Evolutionary conservation across 2,329 filamentous ascomycete genomes (phyloP), one percentile per base, ranked within the genome.

Genomic region (Apiospora pterosperma): DNA sequence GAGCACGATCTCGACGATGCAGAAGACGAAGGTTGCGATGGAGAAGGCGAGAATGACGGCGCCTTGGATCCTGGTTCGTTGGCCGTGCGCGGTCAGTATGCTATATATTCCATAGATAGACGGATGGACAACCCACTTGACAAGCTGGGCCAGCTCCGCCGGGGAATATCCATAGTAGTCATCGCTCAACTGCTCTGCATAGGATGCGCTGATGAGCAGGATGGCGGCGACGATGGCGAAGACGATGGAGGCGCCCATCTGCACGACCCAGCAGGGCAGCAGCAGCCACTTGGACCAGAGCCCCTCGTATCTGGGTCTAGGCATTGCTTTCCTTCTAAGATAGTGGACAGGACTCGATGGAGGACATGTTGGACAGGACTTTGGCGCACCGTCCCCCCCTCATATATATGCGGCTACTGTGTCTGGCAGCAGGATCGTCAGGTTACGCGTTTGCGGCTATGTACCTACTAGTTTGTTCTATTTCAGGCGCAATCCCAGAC

Each of bases 251-350:
- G 34, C 23, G 21, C 69, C 28, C 11, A 67, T 63, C 36, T 71
- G 66, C 5, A 71, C 31, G 25, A 69, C 62, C 69, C 68, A 71
- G 63, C 23, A 52, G 11, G 67, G 68, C 12, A 70, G 55, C 12
- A 69, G 55, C n/a, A 70, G 59, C 34, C 66, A 66, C 63, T 69
- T 69, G 36, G 64, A 66, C 67, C 68, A 71, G 59, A 69, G 59
- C 5, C 64, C 67, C 16, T 66, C 62, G 64, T 63, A 67, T 34
- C 28, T 55, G 8, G 48, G 19, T n/a, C 28, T 34, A 31, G 48
- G 16, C 48, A 55, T 55, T 12, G 28, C n/a, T 31, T 11, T 12
- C 14, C 11, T 19, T n/a, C 8, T 21, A n/a, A n/a, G n/a, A n/a
- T n/a, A n/a, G n/a, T n/a, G n/a, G n/a, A n/a, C n/a, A n/a, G n/a